phyloP scores from a whole-genome alignment of 2,329 filamentous ascomycete genomes.

The Hawksworthiomyces lignivorus region DNA sequence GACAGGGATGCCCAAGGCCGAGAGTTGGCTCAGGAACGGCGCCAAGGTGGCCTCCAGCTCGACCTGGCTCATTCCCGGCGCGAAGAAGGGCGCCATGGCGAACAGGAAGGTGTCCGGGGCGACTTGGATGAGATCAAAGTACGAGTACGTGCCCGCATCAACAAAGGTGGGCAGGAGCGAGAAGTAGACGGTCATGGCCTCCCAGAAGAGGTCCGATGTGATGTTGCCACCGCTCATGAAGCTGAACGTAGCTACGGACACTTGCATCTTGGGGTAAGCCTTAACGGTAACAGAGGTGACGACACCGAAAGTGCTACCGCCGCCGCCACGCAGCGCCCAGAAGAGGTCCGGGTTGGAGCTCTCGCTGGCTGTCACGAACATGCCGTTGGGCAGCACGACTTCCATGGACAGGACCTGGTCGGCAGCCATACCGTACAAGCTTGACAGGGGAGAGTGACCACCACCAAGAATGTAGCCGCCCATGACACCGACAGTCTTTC shows the following conservation, averaged over 20 bases:
- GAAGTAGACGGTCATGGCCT: constrained; percentile 22
- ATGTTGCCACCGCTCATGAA: constrained; percentile 24
- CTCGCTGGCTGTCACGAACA: constrained; percentile 33
- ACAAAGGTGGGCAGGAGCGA: constrained; percentile 20
- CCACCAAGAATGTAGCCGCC: constrained; percentile 42
- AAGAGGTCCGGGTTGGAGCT: constrained; percentile 44
- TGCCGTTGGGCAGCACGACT: constrained; percentile 38
- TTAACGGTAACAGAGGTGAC: constrained; percentile 22
- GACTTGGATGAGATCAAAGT: constrained; percentile 20
- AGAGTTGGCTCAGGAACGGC: constrained; percentile 19
- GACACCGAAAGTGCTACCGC: constrained; percentile 30
- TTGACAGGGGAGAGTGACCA: constrained; percentile 46
- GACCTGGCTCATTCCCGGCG: constrained; percentile 15
- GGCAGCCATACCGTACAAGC: constrained; percentile 40
- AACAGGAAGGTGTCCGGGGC: constrained; percentile 17
- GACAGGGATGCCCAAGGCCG: constrained; percentile 17
- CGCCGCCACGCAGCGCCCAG: constrained; percentile 45
- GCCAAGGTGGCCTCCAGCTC: constrained; percentile 16
- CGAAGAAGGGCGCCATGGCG: constrained; percentile 21
- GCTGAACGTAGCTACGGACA: constrained; percentile 20
- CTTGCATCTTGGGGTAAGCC: constrained; percentile 11
- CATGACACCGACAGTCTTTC: constrained; percentile 40
- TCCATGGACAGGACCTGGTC: constrained; percentile 42
- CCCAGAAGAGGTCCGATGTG: constrained; percentile 32
- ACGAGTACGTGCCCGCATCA: constrained; percentile 23